A percentile compares a stretch with the other conserved stretches of the same genome.
Evolutionary conservation across 768 basidiomycete species (phyloP).

Genomic region (Tubosaeta brunneosetosa): DNA sequence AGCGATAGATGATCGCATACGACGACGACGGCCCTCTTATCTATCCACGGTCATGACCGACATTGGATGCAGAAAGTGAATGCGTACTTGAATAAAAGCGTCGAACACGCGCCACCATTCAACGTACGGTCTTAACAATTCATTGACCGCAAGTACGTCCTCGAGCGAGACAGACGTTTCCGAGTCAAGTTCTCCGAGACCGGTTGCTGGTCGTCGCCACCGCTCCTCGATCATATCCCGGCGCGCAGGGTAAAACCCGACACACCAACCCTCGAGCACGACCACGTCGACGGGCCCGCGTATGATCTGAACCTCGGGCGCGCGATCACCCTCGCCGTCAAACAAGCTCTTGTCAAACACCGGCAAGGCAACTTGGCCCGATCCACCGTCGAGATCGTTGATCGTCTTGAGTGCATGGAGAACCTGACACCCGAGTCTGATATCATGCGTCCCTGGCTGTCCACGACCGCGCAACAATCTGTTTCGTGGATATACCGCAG

Average conservation of each 20-base stretch:
- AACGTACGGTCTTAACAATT: conserved; percentile 52
- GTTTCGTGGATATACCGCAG: conserved; percentile 49
- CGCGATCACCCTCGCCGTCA: conserved; percentile 80
- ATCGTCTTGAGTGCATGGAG: conserved; percentile 46
- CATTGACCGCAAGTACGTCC: conserved; percentile 63
- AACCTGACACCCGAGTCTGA: conserved; percentile 54
- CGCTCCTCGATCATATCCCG: conserved; percentile 45
- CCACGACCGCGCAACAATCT: conserved; percentile 76
- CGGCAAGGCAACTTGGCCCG: conserved; percentile 50
- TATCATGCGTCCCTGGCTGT: conserved; percentile 89
- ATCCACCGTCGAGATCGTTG: conserved; percentile 20
- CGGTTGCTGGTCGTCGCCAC: conserved; percentile 39
- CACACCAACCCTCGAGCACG: conserved; percentile 94
- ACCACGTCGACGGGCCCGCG: conserved; percentile 67
- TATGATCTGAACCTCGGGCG: conserved; percentile 41
- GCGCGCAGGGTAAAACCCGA: conserved; percentile 73
- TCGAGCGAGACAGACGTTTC: conserved; percentile 39
- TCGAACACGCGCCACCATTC: conserved; percentile 69
- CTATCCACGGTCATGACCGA: conserved; percentile 18
- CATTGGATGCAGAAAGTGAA: not conserved
- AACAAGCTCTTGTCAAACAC: conserved; percentile 84
- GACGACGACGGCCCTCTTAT: conserved; percentile 37
- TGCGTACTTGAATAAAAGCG: conserved; percentile 66
- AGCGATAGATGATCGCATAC: conserved; percentile 66
- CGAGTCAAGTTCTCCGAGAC: conserved; percentile 31